Evolutionary conservation across 2,329 filamentous ascomycete species (phyloP).

Genomic region (Cytospora paraplurivora): DNA sequence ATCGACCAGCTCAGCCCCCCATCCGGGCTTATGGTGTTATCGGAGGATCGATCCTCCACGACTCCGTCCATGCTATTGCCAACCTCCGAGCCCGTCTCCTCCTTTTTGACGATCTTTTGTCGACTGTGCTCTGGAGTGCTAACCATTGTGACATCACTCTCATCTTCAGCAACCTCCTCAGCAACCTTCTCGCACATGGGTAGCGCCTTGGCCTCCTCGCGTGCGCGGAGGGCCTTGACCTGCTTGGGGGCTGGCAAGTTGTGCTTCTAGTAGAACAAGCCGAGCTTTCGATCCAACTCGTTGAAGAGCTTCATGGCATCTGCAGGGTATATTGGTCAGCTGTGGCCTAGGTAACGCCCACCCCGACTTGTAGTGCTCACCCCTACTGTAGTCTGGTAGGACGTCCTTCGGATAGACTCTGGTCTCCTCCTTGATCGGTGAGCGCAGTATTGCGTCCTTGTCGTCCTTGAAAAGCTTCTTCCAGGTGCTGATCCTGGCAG

Average conservation of each 20-base stretch:
- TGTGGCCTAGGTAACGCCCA: too few relatives aligned
- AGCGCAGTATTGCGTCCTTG: neutral
- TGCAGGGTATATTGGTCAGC: neutral
- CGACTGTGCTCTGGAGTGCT: neutral
- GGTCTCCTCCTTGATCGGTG: neutral
- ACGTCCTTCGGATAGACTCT: neutral
- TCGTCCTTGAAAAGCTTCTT: neutral
- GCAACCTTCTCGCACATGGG: neutral
- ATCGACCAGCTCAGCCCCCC: neutral
- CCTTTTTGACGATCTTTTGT: neutral
- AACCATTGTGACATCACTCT: neutral
- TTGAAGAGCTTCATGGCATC: slow-evolving; percentile 7
- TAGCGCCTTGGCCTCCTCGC: neutral
- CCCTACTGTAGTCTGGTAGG: neutral
- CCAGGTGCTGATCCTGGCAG: neutral
- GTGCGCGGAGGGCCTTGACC: neutral
- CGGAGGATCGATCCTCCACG: neutral
- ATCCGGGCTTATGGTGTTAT: neutral
- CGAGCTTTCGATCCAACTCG: neutral
- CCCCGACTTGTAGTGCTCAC: neutral
- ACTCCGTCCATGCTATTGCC: neutral
- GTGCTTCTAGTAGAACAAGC: slow-evolving; percentile 1
- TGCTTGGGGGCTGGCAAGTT: neutral
- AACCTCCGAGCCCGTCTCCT: neutral
- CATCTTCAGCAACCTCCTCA: neutral